phyloP scores from a whole-genome alignment of 1,284 basidiomycete species.

The Pisolithus thermaeus region DNA sequence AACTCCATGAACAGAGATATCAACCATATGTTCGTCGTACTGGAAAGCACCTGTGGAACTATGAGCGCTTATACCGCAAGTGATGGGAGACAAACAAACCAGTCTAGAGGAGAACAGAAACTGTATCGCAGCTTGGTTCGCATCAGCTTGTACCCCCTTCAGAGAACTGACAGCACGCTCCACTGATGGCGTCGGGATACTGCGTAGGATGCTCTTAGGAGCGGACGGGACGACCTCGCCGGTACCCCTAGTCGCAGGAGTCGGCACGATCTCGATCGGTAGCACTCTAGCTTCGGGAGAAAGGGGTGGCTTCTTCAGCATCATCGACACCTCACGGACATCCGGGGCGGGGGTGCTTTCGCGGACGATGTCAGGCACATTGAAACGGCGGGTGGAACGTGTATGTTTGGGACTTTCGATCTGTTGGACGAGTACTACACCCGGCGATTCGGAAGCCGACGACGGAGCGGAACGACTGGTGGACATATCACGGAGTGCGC shows the following conservation, averaged over 20 bases:
- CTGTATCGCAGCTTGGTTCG: conserved; percentile 13
- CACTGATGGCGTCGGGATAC: conserved; percentile 15
- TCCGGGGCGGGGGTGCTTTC: conserved; percentile 44
- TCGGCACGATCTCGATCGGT: conserved; percentile 23
- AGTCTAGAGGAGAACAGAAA: conserved; percentile 35
- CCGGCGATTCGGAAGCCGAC: conserved; percentile 11
- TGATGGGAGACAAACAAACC: conserved; percentile 26
- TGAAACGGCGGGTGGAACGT: conserved; percentile 29
- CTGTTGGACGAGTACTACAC: conserved; percentile 15
- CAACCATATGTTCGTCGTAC: conserved; percentile 48
- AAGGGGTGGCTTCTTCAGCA: conserved; percentile 40
- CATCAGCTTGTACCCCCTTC: conserved; percentile 24
- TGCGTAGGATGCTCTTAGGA: conserved; percentile 23
- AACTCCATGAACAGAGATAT: conserved; percentile 42
- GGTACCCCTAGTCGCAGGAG: conserved; percentile 14
- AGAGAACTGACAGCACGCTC: conserved; percentile 31
- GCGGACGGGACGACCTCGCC: conserved; percentile 19
- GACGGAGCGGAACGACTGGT: conserved; percentile 16
- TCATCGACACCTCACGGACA: conserved; percentile 42
- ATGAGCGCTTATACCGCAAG: conserved; percentile 4
- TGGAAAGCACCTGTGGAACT: conserved; percentile 44
- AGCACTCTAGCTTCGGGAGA: conserved; percentile 28
- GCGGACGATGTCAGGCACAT: conserved; percentile 32
- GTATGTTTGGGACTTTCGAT: conserved; percentile 15
- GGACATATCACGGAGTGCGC: conserved; percentile 5